Percentiles rank a stretch among this genome's conserved stretches.
Conservation (phyloP, 495 filamentous ascomycete genomes). For the Venustampulla echinocandica region DNA sequence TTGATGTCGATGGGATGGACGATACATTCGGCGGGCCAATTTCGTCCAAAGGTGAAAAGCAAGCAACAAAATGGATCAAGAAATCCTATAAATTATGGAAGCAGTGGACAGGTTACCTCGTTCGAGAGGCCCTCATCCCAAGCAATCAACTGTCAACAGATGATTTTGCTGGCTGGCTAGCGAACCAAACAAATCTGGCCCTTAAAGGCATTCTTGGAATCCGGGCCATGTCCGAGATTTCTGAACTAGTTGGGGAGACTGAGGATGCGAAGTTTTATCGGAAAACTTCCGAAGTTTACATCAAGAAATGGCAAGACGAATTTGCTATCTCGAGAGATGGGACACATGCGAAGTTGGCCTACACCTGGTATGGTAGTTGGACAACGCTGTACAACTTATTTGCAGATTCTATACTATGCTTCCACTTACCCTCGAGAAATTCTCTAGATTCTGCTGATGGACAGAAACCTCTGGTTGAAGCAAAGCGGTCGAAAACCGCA, state of each 20-base stretch:
- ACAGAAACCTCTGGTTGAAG: slow-evolving; percentile 37
- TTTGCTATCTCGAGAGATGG: slow-evolving; percentile 73
- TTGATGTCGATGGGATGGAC: slow-evolving; percentile 37
- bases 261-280: slow-evolving; percentile 57
- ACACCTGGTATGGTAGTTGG: slow-evolving; percentile 93
- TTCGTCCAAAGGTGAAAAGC: slow-evolving; percentile 38
- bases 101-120: slow-evolving; percentile 87
- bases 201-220: slow-evolving; percentile 93
- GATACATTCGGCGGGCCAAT: slow-evolving; percentile 25
- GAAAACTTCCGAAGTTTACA: slow-evolving; percentile 65
- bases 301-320: slow-evolving; percentile 69
- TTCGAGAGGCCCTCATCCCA: slow-evolving; percentile 78
- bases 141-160: slow-evolving; percentile 87
- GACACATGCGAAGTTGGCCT: slow-evolving; percentile 81
- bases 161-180: slow-evolving; percentile 91
- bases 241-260: slow-evolving; percentile 57
- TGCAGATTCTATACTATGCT: slow-evolving; percentile 73
- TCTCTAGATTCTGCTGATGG: slow-evolving; percentile 1
- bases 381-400: slow-evolving; percentile 91
- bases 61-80: slow-evolving; percentile 41
- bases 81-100: slow-evolving; percentile 74
- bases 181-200: slow-evolving; percentile 87
- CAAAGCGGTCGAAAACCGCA: slow-evolving; percentile 18
- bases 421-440: slow-evolving; percentile 47
- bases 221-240: slow-evolving; percentile 82